Evolutionary conservation across 2,329 filamentous ascomycete genomes (phyloP).

Genomic region (Sphaerulina populicola): DNA sequence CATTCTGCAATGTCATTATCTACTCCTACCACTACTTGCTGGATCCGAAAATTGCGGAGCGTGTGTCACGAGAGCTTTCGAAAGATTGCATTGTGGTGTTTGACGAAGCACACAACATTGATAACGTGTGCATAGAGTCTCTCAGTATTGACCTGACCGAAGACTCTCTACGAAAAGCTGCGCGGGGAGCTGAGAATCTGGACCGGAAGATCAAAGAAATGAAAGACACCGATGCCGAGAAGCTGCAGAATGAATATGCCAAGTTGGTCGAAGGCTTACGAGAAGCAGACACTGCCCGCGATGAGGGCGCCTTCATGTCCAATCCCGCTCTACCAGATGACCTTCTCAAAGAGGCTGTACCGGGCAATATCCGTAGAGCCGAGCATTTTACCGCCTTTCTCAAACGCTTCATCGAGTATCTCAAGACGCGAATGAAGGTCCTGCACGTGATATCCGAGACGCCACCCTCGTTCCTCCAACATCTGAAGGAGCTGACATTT

Average conservation of each 20-base stretch:
- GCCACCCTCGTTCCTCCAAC: slow-evolving; percentile 82
- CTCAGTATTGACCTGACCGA: slow-evolving; percentile 95
- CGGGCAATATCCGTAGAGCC: slow-evolving; percentile 88
- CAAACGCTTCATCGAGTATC: slow-evolving; percentile 93
- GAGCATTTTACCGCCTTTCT: slow-evolving; percentile 94
- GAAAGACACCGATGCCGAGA: slow-evolving; percentile 90
- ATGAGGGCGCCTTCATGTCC: slow-evolving; percentile 94
- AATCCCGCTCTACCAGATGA: slow-evolving; percentile 94
- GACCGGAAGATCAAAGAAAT: slow-evolving; percentile 88
- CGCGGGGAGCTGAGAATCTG: slow-evolving; percentile 79
- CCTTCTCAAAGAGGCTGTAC: slow-evolving; percentile 86
- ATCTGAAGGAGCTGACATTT: slow-evolving; percentile 91
- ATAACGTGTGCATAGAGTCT: slow-evolving; percentile 98
- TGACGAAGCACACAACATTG: slow-evolving; percentile 97
- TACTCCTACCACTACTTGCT: slow-evolving; percentile 98
- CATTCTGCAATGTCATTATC: slow-evolving; percentile 98
- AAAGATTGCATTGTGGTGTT: slow-evolving; percentile 99
- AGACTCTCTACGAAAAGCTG: slow-evolving; percentile 84
- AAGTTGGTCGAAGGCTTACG: slow-evolving; percentile 88
- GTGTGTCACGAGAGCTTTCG: slow-evolving; percentile 89
- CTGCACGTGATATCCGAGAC: slow-evolving; percentile 96
- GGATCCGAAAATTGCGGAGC: slow-evolving; percentile 93
- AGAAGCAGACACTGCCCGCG: slow-evolving; percentile 77
- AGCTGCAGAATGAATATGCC: slow-evolving; percentile 88
- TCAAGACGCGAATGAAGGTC: slow-evolving; percentile 94